phyloP scores from a whole-genome alignment of 1,284 basidiomycete species.

The Athelia psychrophila region DNA sequence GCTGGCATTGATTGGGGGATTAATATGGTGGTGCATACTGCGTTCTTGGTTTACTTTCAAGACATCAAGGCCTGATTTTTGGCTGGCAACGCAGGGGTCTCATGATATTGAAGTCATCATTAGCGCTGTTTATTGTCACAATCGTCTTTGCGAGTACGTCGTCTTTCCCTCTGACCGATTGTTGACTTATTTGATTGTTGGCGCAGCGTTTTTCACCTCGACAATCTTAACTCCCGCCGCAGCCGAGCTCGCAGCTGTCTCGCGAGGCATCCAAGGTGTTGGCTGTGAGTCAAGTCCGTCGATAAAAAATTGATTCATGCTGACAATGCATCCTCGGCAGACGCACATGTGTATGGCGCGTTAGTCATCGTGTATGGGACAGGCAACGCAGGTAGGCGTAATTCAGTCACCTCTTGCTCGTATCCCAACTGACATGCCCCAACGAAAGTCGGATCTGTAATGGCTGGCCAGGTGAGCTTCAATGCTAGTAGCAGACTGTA shows the following conservation, averaged over 20 bases:
- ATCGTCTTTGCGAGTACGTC: conserved; percentile 56
- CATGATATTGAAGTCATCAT: no score
- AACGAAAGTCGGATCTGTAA: conserved; percentile 57
- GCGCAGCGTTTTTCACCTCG: conserved; percentile 55
- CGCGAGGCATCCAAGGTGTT: conserved; percentile 52
- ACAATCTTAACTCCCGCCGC: conserved; percentile 57
- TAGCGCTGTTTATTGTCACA: conserved; percentile 50
- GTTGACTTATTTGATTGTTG: neutral
- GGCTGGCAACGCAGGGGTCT: no score
- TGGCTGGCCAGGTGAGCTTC: conserved; percentile 58
- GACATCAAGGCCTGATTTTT: neutral
- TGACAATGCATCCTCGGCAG: conserved; percentile 24
- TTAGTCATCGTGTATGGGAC: conserved; percentile 70
- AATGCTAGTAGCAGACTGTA: conserved; percentile 1
- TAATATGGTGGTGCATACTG: conserved; percentile 60
- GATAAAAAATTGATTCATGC: conserved; percentile 9
- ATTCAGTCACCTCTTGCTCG: conserved; percentile 3
- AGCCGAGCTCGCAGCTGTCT: conserved; percentile 60
- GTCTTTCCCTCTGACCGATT: conserved; percentile 1
- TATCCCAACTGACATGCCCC: neutral
- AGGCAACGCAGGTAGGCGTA: conserved; percentile 47
- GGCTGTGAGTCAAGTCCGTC: conserved; percentile 60
- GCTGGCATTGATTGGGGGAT: conserved; percentile 45
- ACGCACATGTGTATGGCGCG: conserved; percentile 64
- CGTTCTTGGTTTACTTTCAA: conserved; percentile 27